These are phyloP conservation scores for Hevea brasiliensis DNA, from an alignment of 345 rosid species.

Conservation along the genomic window DNA sequence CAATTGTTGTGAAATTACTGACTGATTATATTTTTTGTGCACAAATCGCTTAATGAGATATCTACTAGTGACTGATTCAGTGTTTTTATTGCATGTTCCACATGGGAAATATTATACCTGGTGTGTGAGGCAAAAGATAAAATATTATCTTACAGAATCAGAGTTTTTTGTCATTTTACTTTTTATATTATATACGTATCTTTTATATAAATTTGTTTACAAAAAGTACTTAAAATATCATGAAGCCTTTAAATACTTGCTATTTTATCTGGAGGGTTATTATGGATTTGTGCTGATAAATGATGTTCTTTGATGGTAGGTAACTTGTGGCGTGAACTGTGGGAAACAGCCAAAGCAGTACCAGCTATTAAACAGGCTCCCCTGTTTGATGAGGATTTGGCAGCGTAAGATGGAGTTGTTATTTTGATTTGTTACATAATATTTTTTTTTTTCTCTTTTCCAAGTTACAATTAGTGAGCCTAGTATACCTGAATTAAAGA, in stretches of 20 bases:
- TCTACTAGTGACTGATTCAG: too few relatives aligned
- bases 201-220: background rate
- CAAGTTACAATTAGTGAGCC: slow-evolving; percentile 3
- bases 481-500: slow-evolving; percentile 6
- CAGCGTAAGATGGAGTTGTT: slow-evolving; percentile 65
- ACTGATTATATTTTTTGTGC: too few relatives aligned
- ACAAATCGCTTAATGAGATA: too few relatives aligned
- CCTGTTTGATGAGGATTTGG: slow-evolving; percentile 88
- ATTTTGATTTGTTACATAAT: background rate
- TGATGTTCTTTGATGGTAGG: slow-evolving; percentile 43
- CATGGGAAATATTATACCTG: too few relatives aligned
- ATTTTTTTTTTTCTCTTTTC: too few relatives aligned
- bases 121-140: too few relatives aligned
- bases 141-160: background rate
- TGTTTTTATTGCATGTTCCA: too few relatives aligned
- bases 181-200: background rate
- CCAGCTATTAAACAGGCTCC: slow-evolving; percentile 95
- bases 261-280: background rate
- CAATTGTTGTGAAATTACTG: background rate
- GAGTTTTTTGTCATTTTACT: background rate
- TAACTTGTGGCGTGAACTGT: slow-evolving; percentile 92
- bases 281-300: slow-evolving; percentile 12
- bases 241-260: background rate
- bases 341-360: slow-evolving; percentile 86
- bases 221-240: background rate